A percentile compares a stretch with the other conserved stretches of the same genome.
Evolutionary conservation across 1,284 basidiomycete genomes (phyloP).

Genomic region (Agroathelia rolfsii): DNA sequence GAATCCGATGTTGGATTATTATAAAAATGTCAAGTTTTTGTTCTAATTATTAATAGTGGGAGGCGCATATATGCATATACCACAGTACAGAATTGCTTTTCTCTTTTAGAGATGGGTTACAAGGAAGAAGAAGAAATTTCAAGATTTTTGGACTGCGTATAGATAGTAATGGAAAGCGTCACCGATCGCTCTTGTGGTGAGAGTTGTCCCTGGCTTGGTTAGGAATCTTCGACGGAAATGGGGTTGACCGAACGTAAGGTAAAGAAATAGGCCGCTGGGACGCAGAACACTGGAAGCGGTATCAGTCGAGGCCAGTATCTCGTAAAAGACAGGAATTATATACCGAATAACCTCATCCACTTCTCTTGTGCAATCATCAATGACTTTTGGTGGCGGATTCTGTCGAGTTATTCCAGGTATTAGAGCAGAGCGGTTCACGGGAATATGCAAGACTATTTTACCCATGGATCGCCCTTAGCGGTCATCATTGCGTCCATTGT

Average conservation of each 20-base stretch:
- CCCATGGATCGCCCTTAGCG: slow-evolving; percentile 83
- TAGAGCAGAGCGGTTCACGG: background rate
- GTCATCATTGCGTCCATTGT: slow-evolving; percentile 96
- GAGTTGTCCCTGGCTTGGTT: slow-evolving; percentile 38
- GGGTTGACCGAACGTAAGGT: slow-evolving; percentile 86
- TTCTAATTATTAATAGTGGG: no score
- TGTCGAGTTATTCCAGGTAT: slow-evolving; percentile 19
- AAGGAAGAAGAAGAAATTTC: no score
- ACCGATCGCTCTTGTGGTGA: slow-evolving; percentile 59
- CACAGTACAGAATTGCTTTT: no score
- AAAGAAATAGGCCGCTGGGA: slow-evolving; percentile 59
- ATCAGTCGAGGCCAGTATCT: slow-evolving; percentile 1
- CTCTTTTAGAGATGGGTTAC: no score
- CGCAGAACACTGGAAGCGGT: slow-evolving; percentile 46
- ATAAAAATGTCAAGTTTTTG: slow-evolving; percentile 83
- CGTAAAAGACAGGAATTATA: slow-evolving; percentile 10
- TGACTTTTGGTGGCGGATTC: slow-evolving; percentile 74
- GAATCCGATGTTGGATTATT: slow-evolving; percentile 82
- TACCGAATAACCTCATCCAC: slow-evolving; percentile 75
- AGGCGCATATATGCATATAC: no score
- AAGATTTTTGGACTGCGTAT: slow-evolving; percentile 38
- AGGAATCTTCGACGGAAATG: slow-evolving; percentile 78
- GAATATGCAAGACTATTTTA: slow-evolving; percentile 26
- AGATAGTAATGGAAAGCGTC: slow-evolving; percentile 84
- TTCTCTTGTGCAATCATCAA: slow-evolving; percentile 72